Evolutionary conservation across 306 rosid genomes (phyloP), one percentile per base, ranked within the genome.

Genomic region (Acacia melanoxylon): DNA sequence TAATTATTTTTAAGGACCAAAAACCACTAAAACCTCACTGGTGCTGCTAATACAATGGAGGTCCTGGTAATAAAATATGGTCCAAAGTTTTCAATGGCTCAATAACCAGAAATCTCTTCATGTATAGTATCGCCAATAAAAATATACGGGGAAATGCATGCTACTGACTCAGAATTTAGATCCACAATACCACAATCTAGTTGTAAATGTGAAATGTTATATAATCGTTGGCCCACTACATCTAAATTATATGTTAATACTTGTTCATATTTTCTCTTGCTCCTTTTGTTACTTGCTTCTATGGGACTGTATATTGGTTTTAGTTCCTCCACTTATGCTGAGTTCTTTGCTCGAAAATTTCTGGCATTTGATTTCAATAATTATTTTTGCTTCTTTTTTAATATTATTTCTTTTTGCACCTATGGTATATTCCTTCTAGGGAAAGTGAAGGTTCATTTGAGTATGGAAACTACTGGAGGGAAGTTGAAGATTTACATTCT

Each of bases 401-500:
- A 1, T 58, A 4, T 58, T 58, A 22, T 88, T 29, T 56, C 10
- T 2, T 81, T 66, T 78, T 74, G 49, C 52, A 48, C 37, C 27
- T 83, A 80, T 33, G 78, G 41, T 74, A 22, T 82, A 81, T 56
- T 75, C 37, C 66, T 72, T 82, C 24, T 62, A 94, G 97, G 83
- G 94, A 94, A 85, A 94, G 94, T 76, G 94, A 92, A 78, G 97
- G 97, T 52, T 78, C 81, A 14, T 90, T 92, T 84, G 80, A 85
- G 86, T 85, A 8, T 85, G 93, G 90, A 66, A 65, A 89, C 84
- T 86, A 87, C 75, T 37, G 72, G 85, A 71, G 71, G 29, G 96
- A 92, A 85, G 91, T 85, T 83, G 94, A 89, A 78, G 97, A 94
- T 86, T 83, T 91, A 68, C 90, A 56, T 51, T 56, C 89, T 63